Percentiles rank a stretch among this genome's conserved stretches.
phyloP scores from a whole-genome alignment of 1,284 basidiomycete species.

The Thelephora terrestris region DNA sequence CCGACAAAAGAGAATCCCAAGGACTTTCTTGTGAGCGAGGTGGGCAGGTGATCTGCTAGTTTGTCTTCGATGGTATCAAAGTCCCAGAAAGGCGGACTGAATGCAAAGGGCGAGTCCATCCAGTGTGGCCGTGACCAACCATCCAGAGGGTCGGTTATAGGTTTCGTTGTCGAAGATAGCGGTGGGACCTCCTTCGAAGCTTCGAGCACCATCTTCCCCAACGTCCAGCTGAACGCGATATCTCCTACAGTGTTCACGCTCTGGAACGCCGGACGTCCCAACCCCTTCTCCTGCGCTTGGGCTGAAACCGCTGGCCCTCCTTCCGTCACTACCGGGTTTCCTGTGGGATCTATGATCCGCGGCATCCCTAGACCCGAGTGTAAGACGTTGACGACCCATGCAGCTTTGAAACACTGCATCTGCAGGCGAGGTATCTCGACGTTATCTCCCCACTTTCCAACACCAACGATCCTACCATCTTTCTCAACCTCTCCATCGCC shows the following conservation, averaged over 20 bases:
- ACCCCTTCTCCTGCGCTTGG: slow-evolving; percentile 73
- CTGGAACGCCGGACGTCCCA: slow-evolving; percentile 77
- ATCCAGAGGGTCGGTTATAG: slow-evolving; percentile 61
- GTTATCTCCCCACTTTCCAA: slow-evolving; percentile 58
- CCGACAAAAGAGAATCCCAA: slow-evolving; percentile 62
- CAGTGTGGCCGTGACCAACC: slow-evolving; percentile 35
- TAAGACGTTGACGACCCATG: slow-evolving; percentile 94
- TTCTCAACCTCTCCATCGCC: slow-evolving; percentile 50
- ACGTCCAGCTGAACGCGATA: slow-evolving; percentile 94
- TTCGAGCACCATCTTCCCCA: slow-evolving; percentile 97
- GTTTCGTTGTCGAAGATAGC: slow-evolving; percentile 33
- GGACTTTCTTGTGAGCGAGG: slow-evolving; percentile 44
- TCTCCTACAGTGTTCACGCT: slow-evolving; percentile 86
- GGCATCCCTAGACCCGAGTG: slow-evolving; percentile 97
- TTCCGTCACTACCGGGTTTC: slow-evolving; percentile 43
- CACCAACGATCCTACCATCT: slow-evolving; percentile 48
- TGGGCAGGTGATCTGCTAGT: slow-evolving; percentile 52
- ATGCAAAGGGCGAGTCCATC: slow-evolving; percentile 43
- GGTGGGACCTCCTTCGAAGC: slow-evolving; percentile 77
- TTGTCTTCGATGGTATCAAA: slow-evolving; percentile 50
- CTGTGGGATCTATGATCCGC: slow-evolving; percentile 77
- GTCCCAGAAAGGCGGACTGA: slow-evolving; percentile 51
- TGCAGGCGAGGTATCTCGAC: slow-evolving; percentile 81
- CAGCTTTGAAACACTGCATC: slow-evolving; percentile 99
- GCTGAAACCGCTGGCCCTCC: slow-evolving; percentile 57